phyloP scores from a whole-genome alignment of 352 stramenopile species.

The Globisporangium middletonii region DNA sequence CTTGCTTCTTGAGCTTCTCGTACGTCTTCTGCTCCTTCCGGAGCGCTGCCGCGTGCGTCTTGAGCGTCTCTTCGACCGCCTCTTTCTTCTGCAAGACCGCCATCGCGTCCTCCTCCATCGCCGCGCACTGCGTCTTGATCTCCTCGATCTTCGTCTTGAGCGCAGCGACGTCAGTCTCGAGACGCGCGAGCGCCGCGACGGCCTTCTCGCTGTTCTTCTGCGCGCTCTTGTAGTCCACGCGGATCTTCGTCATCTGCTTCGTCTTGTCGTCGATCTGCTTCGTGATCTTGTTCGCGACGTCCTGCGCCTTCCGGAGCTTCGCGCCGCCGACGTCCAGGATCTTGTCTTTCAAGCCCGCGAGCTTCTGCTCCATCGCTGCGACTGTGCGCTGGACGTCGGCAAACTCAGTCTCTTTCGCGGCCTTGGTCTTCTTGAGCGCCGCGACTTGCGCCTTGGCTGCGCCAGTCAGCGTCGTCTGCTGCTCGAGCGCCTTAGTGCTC shows the following conservation, averaged over 20 bases:
- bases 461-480: constrained; percentile 82
- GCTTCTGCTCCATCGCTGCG: constrained; percentile 62
- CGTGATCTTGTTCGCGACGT: constrained; percentile 73
- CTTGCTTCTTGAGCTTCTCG: constrained; percentile 85
- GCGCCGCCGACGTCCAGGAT: constrained; percentile 94
- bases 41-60: constrained; percentile 78
- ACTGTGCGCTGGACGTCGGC: constrained; percentile 57
- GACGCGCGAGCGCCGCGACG: constrained; percentile 43
- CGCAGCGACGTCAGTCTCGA: constrained; percentile 75
- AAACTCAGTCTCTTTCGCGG: constrained; percentile 87
- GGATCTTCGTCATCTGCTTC: constrained; percentile 85
- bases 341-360: constrained; percentile 91
- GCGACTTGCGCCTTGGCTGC: constrained; percentile 86
- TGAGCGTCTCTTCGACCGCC: constrained; percentile 83
- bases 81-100: constrained; percentile 91
- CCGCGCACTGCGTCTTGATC: constrained; percentile 86
- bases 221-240: constrained; percentile 76
- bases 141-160: constrained; percentile 70
- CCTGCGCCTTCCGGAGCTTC: constrained; percentile 93
- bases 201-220: constrained; percentile 82
- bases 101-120: constrained; percentile 91
- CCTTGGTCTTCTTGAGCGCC: constrained; percentile 78
- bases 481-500: constrained; percentile 65
- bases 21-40: constrained; percentile 76
- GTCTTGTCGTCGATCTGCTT: constrained; percentile 86